Conservation (phyloP, 495 filamentous ascomycete species). For the Penicillium riverlandense region DNA sequence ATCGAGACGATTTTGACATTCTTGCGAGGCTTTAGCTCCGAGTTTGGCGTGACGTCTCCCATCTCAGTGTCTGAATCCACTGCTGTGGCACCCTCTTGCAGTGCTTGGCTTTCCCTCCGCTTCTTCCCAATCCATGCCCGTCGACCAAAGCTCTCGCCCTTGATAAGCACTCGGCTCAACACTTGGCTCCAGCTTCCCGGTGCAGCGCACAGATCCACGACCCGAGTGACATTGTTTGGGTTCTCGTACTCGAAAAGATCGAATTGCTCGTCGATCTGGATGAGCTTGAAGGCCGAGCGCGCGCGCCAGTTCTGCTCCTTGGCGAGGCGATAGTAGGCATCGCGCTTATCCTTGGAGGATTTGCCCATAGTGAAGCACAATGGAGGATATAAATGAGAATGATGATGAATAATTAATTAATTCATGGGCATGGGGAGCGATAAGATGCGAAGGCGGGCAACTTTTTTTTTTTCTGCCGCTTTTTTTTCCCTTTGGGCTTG, state of each 20-base stretch:
- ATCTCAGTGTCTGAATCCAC: constrained; percentile 11
- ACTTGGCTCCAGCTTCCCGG: constrained; percentile 97
- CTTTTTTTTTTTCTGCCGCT: constrained; percentile 29
- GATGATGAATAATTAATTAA: not conserved
- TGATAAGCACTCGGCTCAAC: constrained; percentile 83
- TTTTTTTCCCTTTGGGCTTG: constrained; percentile 21
- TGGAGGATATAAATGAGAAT: not conserved
- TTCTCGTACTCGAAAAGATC: constrained; percentile 68
- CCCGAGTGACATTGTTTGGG: constrained; percentile 66
- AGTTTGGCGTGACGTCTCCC: constrained; percentile 22
- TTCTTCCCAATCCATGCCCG: constrained; percentile 79
- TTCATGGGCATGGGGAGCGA: constrained; percentile 21
- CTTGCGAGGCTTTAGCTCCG: constrained; percentile 48
- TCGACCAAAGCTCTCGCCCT: constrained; percentile 81
- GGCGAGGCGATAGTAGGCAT: constrained; percentile 93
- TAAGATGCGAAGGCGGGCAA: constrained; percentile 34
- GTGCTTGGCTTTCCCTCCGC: constrained; percentile 39
- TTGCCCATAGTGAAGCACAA: constrained; percentile 65
- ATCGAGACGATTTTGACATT: constrained; percentile 93
- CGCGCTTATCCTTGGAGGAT: constrained; percentile 96
- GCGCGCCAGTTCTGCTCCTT: constrained; percentile 99
- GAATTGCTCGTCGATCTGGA: constrained; percentile 96
- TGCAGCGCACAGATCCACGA: constrained; percentile 93
- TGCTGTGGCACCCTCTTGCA: constrained; percentile 31
- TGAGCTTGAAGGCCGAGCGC: constrained; percentile 90